Evolutionary conservation across 352 stramenopile genomes (phyloP).

Genomic region (Pythium folliculosum): DNA sequence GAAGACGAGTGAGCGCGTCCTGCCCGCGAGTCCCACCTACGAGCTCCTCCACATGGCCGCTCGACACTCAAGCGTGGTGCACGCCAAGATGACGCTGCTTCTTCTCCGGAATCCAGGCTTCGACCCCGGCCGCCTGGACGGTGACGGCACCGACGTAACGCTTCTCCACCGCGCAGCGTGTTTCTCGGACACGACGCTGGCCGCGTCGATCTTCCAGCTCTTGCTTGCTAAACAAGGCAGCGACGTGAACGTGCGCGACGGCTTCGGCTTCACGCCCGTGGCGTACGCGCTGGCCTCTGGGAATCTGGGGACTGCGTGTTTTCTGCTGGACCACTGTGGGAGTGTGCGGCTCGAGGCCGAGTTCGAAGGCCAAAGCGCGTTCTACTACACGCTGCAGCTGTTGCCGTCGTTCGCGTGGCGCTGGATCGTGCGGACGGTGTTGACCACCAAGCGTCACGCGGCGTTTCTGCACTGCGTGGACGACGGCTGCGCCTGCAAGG

Average conservation of each 20-base stretch:
- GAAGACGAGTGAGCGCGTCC: background rate
- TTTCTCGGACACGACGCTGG: slow-evolving; percentile 33
- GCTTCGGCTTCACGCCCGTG: slow-evolving; percentile 48
- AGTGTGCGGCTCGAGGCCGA: slow-evolving; percentile 45
- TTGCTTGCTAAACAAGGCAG: slow-evolving; percentile 31
- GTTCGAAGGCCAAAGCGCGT: slow-evolving; percentile 62
- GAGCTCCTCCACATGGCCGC: slow-evolving; percentile 19
- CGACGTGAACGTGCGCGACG: slow-evolving; percentile 56
- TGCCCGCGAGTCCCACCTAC: background rate
- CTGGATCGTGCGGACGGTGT: slow-evolving; percentile 36
- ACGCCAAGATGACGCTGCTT: slow-evolving; percentile 43
- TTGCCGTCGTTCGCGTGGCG: slow-evolving; percentile 52
- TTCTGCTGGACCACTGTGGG: slow-evolving; percentile 34
- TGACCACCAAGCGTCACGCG: slow-evolving; percentile 34
- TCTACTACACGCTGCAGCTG: slow-evolving; percentile 66
- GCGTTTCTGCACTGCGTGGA: slow-evolving; percentile 54
- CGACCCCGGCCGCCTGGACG: slow-evolving; percentile 43
- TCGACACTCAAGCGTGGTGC: slow-evolving; percentile 35
- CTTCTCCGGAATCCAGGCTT: slow-evolving; percentile 35
- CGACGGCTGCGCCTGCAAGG: slow-evolving; percentile 56
- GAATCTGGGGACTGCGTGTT: slow-evolving; percentile 39
- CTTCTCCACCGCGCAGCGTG: slow-evolving; percentile 56
- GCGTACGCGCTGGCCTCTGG: slow-evolving; percentile 46
- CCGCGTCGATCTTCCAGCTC: slow-evolving; percentile 28
- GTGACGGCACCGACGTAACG: slow-evolving; percentile 47